A percentile compares a stretch with the other conserved stretches of the same genome.
phyloP scores from a whole-genome alignment of 106 monocot species.

The Apostasia shenzhenica region DNA sequence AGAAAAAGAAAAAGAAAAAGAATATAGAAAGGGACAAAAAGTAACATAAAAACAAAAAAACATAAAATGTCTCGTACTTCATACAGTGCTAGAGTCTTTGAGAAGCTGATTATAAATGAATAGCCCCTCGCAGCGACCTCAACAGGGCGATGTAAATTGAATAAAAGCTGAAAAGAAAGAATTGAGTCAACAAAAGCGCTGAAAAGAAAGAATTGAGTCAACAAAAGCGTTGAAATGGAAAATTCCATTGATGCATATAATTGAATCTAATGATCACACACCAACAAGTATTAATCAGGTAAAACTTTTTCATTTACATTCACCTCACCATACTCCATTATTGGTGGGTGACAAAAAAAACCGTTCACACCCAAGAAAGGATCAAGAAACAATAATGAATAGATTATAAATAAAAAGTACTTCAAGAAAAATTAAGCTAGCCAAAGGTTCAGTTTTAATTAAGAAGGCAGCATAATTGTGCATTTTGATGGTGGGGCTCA shows the following conservation, averaged over 20 bases:
- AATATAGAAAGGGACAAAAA: neutral
- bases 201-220: neutral
- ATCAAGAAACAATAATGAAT: no score
- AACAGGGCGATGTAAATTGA: slow-evolving; percentile 71
- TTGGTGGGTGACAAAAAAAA: no score
- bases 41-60: neutral
- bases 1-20: slow-evolving; percentile 9
- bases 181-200: neutral
- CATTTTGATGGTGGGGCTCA: no score
- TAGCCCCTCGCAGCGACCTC: slow-evolving; percentile 92
- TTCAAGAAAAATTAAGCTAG: neutral
- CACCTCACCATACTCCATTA: no score
- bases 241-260: neutral
- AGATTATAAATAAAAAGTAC: no score
- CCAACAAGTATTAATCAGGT: no score
- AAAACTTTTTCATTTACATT: no score
- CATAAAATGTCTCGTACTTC: slow-evolving; percentile 46
- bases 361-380: no score
- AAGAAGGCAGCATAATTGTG: neutral
- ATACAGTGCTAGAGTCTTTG: slow-evolving; percentile 69
- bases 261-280: no score
- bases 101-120: slow-evolving; percentile 82
- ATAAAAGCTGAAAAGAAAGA: slow-evolving; percentile 59
- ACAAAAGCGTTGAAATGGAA: neutral
- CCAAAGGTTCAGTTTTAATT: neutral